Evolutionary conservation across 495 filamentous ascomycete species (phyloP).

Genomic region (Podospora comata): DNA sequence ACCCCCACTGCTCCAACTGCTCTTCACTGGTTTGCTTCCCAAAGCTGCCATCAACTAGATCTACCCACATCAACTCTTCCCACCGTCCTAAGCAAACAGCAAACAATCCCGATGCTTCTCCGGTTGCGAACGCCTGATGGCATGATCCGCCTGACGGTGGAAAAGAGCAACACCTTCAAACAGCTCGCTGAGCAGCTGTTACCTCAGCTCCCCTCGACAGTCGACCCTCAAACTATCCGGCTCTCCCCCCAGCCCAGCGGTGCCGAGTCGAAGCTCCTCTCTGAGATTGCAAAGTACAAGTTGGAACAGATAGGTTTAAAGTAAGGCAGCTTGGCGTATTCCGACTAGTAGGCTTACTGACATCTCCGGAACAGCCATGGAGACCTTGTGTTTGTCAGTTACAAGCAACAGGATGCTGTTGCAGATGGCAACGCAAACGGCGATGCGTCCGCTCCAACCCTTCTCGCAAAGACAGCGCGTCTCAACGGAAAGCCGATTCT

Average conservation of each 20-base stretch:
- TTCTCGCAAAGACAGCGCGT: constrained; percentile 50
- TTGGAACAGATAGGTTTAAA: constrained; percentile 68
- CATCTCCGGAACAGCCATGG: constrained; percentile 62
- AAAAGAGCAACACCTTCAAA: constrained; percentile 54
- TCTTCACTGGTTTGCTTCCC: background rate
- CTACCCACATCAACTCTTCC: background rate
- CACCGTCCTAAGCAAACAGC: background rate
- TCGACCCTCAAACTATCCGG: constrained; percentile 69
- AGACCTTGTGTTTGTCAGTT: constrained; percentile 83
- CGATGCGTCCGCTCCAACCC: constrained; percentile 40
- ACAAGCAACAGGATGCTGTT: constrained; percentile 49
- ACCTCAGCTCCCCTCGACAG: constrained; percentile 50
- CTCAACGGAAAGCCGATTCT: constrained; percentile 78
- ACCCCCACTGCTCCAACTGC: background rate
- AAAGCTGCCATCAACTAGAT: background rate
- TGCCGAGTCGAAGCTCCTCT: constrained; percentile 68
- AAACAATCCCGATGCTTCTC: constrained; percentile 55
- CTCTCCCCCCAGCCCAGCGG: constrained; percentile 77
- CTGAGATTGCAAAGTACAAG: constrained; percentile 61
- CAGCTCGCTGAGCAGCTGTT: constrained; percentile 49
- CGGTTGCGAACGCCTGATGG: constrained; percentile 68
- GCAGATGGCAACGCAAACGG: constrained; percentile 32
- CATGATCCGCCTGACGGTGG: constrained; percentile 62
- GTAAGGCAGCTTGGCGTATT: constrained; percentile 43
- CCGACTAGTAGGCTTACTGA: constrained; percentile 13